phyloP scores from a whole-genome alignment of 345 rosid genomes.

The Moricandia arvensis region DNA sequence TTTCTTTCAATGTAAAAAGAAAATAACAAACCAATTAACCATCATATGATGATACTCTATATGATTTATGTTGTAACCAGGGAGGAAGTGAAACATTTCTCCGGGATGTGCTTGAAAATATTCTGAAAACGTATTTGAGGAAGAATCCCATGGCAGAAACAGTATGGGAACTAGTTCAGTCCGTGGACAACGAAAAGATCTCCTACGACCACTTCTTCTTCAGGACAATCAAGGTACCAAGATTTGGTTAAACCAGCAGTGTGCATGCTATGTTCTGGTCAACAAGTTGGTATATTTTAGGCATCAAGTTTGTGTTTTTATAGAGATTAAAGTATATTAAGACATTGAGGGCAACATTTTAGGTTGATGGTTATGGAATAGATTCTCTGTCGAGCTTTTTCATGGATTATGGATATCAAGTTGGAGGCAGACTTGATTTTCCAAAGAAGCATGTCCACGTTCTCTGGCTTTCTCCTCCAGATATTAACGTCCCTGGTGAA shows the following conservation, averaged over 20 bases:
- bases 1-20: background rate
- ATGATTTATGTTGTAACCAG: background rate
- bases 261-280: background rate
- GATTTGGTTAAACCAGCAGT: background rate
- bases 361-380: slow-evolving; percentile 81
- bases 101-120: slow-evolving; percentile 54
- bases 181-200: slow-evolving; percentile 51
- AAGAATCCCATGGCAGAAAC: slow-evolving; percentile 78
- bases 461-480: slow-evolving; percentile 81
- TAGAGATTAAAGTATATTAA: background rate
- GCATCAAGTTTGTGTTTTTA: background rate
- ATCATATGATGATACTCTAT: background rate
- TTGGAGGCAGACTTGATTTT: slow-evolving; percentile 60
- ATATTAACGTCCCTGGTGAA: slow-evolving; percentile 29
- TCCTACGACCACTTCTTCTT: slow-evolving; percentile 85
- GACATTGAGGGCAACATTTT: background rate
- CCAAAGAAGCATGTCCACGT: slow-evolving; percentile 78
- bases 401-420: slow-evolving; percentile 71
- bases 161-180: slow-evolving; percentile 57
- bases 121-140: slow-evolving; percentile 62
- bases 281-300: background rate
- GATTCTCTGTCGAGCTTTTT: slow-evolving; percentile 70
- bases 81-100: slow-evolving; percentile 62
- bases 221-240: slow-evolving; percentile 75
- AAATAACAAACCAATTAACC: background rate